Percentiles rank a stretch among this genome's conserved stretches.
Evolutionary conservation across 345 rosid species (phyloP).

Genomic region (Schrenkiella parvula): DNA sequence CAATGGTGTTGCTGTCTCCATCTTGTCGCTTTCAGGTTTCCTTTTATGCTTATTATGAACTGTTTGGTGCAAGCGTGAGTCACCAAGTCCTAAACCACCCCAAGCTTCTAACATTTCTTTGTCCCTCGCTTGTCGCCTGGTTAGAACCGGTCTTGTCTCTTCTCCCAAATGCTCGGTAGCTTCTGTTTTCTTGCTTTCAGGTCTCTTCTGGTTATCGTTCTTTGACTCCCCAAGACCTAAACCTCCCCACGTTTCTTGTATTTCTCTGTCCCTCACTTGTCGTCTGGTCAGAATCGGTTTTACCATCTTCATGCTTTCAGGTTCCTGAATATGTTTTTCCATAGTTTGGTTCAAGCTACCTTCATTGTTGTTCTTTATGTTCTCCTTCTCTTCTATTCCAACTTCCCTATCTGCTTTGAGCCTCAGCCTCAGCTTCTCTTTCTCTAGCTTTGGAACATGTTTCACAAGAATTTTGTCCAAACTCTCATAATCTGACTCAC

Average conservation of each 20-base stretch:
- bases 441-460: constrained; percentile 72
- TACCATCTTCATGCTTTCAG: constrained; percentile 53
- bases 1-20: constrained; percentile 19
- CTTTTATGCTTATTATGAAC: constrained; percentile 23
- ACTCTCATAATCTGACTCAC: constrained; percentile 41
- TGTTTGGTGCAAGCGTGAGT: constrained; percentile 32
- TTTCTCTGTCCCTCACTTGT: constrained; percentile 69
- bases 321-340: constrained; percentile 26
- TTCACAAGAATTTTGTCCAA: constrained; percentile 79
- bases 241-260: constrained; percentile 88
- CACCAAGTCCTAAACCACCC: constrained; percentile 87
- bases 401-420: not conserved
- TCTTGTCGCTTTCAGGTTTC: constrained; percentile 63
- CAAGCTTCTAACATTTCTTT: constrained; percentile 79
- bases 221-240: constrained; percentile 66
- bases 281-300: constrained; percentile 23
- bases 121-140: constrained; percentile 63
- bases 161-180: constrained; percentile 31
- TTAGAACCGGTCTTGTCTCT: constrained; percentile 23
- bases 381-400: constrained; percentile 34
- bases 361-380: constrained; percentile 26
- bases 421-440: constrained; percentile 35
- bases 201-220: constrained; percentile 46
- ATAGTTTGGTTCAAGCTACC: constrained; percentile 20
- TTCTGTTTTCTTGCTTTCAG: constrained; percentile 57